phyloP scores from a whole-genome alignment of 129 eudicot genomes.

The Flaveria ramosissima region DNA sequence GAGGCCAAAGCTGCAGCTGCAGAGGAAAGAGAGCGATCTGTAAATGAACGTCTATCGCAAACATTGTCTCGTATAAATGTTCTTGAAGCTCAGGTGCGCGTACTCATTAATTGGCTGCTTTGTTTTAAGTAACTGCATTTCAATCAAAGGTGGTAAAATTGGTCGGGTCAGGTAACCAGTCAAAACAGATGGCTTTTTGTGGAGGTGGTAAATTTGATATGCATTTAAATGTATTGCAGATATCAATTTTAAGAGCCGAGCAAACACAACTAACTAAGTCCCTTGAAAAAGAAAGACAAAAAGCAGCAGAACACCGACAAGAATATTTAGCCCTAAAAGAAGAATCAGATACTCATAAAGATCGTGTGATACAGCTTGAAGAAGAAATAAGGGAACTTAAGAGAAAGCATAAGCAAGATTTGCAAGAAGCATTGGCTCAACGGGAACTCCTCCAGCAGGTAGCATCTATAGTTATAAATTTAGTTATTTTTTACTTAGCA shows the following conservation, averaged over 20 bases:
- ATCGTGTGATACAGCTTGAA: constrained; percentile 66
- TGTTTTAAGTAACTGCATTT: constrained; percentile 10
- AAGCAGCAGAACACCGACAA: constrained; percentile 81
- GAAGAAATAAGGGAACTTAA: constrained; percentile 80
- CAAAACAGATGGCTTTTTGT: not conserved
- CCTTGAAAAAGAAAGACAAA: constrained; percentile 93
- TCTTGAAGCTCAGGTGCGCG: constrained; percentile 91
- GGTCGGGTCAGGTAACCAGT: not conserved
- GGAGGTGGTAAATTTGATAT: not conserved
- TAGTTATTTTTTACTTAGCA: not conserved
- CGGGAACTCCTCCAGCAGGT: constrained; percentile 89
- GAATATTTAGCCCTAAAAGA: constrained; percentile 84
- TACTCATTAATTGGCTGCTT: constrained; percentile 19
- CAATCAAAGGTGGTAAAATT: constrained; percentile 9
- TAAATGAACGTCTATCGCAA: constrained; percentile 81
- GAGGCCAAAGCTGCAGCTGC: constrained; percentile 92
- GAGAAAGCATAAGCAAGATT: constrained; percentile 77
- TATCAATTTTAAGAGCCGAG: constrained; percentile 84
- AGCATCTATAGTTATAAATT: not conserved
- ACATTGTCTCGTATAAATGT: constrained; percentile 86
- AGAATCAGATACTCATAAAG: constrained; percentile 81
- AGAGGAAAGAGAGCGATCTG: constrained; percentile 86
- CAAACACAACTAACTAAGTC: constrained; percentile 88
- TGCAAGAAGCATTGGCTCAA: constrained; percentile 73
- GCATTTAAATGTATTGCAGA: constrained; percentile 45